Evolutionary conservation across 352 stramenopile species (phyloP), one percentile per base, ranked within the genome.

Genomic region (Pythium aphanidermatum): DNA sequence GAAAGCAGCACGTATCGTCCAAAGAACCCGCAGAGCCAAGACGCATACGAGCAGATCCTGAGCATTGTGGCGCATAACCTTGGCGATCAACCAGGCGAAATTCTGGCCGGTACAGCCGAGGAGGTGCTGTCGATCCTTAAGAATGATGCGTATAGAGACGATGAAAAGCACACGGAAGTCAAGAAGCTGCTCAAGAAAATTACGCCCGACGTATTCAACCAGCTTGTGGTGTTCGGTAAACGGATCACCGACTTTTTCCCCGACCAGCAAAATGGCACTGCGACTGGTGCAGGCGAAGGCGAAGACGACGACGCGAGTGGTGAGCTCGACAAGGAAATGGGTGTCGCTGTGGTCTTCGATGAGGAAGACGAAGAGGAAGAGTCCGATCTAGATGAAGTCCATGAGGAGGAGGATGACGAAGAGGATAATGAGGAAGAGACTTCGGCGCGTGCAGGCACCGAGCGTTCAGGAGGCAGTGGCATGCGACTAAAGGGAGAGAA

Each of bases 271-370:
- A 58, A 50, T 21, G 60, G 35, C 11, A 58, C 61, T n/a, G 65
- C 60, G 16, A 57, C 42, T 9, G 63, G 54, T 7, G 64, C 52
- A 17, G 57, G 58, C 0, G 62, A 63, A 19, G 63, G 59, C 1
- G 63, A 58, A 30, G 54, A 70, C 34, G 72, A 64, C 13, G 72
- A 79, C 19, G 75, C 70, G 12, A 68, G 55, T 29, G 70, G 95
- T 27, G 75, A 77, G 27, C 66, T 98, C 39, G 95, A 98, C 51
- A 96, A 98, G 54, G 95, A 99, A 60, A 98, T 98, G 91, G 95
- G 95, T 37, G 96, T 99, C 32, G 95, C 95, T 0, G 96, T 98
- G 12, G 91, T 98, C 0, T 99, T 99, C 71, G 95, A 99, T 51
- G 91, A 98, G 55, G 95, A 98, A 28, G 95, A 98, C 9, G 95